Conservation (phyloP, 495 filamentous ascomycete species). For the Xylaria longipes region DNA sequence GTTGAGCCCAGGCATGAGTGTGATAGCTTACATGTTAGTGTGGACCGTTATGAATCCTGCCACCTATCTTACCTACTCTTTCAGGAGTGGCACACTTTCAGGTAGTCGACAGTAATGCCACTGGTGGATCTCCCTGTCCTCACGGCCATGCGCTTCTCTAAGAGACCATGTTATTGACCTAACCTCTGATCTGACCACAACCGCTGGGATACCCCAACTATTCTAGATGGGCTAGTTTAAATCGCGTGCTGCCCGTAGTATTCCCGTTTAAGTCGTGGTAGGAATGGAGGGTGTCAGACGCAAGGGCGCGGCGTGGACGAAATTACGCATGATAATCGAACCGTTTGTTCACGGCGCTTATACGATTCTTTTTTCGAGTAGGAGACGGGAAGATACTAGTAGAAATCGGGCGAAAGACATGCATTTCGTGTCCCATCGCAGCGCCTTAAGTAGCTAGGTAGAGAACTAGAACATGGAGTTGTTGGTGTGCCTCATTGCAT, state of each 20-base stretch:
- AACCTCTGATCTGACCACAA: constrained; percentile 8
- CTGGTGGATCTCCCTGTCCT: background rate
- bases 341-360: background rate
- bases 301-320: background rate
- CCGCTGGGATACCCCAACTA: background rate
- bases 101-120: background rate
- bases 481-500: background rate
- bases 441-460: no score
- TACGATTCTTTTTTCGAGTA: no score
- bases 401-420: no score
- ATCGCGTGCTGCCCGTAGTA: background rate
- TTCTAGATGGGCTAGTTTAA: background rate
- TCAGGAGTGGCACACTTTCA: background rate
- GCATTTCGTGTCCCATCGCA: no score
- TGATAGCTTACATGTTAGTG: background rate
- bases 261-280: background rate
- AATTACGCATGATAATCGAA: background rate
- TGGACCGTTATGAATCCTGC: background rate
- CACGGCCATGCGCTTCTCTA: background rate
- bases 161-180: background rate
- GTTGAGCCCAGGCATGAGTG: background rate
- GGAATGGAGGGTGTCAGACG: background rate
- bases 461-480: no score
- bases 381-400: no score
- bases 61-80: background rate